A percentile compares a stretch with the other conserved stretches of the same genome.
These are phyloP conservation scores for Pyracantha coccinea DNA, from an alignment of 331 rosid species.

Conservation along the genomic window DNA sequence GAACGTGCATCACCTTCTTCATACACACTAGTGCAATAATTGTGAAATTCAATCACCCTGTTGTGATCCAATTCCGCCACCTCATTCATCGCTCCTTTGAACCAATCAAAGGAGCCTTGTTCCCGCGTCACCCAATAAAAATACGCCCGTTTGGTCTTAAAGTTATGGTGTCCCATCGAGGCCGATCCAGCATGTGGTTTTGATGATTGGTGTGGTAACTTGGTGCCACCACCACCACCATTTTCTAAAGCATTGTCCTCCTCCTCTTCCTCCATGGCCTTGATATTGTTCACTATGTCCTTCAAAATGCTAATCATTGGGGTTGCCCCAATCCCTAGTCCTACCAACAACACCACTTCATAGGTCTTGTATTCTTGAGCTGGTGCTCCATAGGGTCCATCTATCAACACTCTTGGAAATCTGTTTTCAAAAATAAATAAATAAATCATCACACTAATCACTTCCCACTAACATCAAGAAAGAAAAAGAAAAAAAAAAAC, in stretches of 20 bases:
- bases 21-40: conserved; percentile 61
- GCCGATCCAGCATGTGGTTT: background rate
- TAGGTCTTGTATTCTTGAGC: conserved; percentile 80
- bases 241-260: conserved; percentile 7
- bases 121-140: conserved; percentile 83
- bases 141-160: conserved; percentile 41
- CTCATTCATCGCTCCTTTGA: conserved; percentile 72
- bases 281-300: conserved; percentile 60
- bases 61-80: conserved; percentile 59
- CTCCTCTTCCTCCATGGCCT: conserved; percentile 31
- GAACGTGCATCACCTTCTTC: conserved; percentile 36
- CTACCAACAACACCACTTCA: conserved; percentile 76
- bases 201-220: background rate
- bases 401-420: conserved; percentile 56
- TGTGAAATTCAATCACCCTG: conserved; percentile 53
- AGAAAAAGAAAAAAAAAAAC: background rate
- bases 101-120: conserved; percentile 81
- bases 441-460: background rate
- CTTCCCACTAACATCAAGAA: background rate
- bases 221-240: background rate
- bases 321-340: conserved; percentile 92
- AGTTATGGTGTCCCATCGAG: background rate
- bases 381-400: conserved; percentile 96
- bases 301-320: conserved; percentile 93
- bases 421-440: conserved; percentile 18